Evolutionary conservation across 2,329 filamentous ascomycete species (phyloP), one percentile per base, ranked within the genome.

Genomic region (Cercospora sp.): DNA sequence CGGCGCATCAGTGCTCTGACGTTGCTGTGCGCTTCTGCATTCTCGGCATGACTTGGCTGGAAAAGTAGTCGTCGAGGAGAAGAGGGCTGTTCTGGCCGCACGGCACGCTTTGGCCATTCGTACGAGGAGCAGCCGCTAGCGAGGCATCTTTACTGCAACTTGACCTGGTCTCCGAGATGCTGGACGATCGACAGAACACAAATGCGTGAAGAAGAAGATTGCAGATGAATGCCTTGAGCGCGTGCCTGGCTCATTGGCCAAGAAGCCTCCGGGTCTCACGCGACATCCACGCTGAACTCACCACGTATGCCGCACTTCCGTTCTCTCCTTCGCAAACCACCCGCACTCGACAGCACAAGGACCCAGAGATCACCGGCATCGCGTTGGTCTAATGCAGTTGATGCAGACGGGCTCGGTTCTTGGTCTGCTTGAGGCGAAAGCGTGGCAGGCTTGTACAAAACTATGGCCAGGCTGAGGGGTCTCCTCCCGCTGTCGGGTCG

Each of bases 391-490:
- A 58, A 58, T 58, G 62, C 62, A 42, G 53, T 58, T 36, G n/a
- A n/a, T n/a, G 59, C 59, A 60, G 12, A 9, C 10, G 20, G n/a
- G 20, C 62, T 57, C 48, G 62, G 62, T 64, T 51, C 31, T 42
- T 45, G 31, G 31, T 36, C 62, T 64, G 62, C 62, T 64, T 64
- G 62, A 18, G 51, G 26, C 23, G 62, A 59, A 64, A 64, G 62
- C 62, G 51, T 59, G 51, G 61, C 45, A 57, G 31, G 48, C 61
- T 57, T 57, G n/a, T 31, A 31, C 18, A 23, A 13, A 9, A 59
- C 36, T 20, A 64, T 64, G 62, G 45, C 48, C 28, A 64, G 45
- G 45, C 40, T 48, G 62, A 58, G 51, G 20, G 30, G n/a, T 13
- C 31, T 59, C 1, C 33, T 55, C 10, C 62, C 62, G 62, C 53